Evolutionary conservation across 805 yeast genomes (phyloP).

Genomic region (Cyberlindnera galapagoensis): DNA sequence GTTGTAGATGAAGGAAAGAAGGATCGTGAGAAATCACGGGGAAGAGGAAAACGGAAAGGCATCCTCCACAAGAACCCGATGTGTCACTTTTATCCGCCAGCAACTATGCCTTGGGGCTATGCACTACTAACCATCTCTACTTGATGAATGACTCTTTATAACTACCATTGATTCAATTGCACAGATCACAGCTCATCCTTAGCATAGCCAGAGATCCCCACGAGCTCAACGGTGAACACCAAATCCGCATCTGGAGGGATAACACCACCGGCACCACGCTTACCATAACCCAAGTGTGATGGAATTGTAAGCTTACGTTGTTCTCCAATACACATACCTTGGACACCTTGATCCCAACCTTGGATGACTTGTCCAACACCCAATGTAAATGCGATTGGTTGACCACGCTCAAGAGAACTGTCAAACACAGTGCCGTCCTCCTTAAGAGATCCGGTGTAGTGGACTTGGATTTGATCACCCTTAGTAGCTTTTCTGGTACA

Average conservation of each 20-base stretch:
- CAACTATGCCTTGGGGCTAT: too few relatives aligned
- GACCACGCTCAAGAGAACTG: conserved; percentile 55
- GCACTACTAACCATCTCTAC: too few relatives aligned
- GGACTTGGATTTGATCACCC: conserved; percentile 71
- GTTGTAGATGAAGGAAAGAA: too few relatives aligned
- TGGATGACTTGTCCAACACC: conserved; percentile 76
- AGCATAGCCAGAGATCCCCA: conserved; percentile 39
- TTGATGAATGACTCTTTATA: too few relatives aligned
- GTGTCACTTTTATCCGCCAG: too few relatives aligned
- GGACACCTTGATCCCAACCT: conserved; percentile 90
- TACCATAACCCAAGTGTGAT: conserved; percentile 71
- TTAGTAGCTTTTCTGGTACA: conserved; percentile 52
- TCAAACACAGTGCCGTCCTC: conserved; percentile 68
- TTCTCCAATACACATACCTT: conserved; percentile 79
- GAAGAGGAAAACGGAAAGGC: too few relatives aligned
- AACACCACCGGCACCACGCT: conserved; percentile 65
- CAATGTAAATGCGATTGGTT: conserved; percentile 64
- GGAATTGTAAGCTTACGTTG: conserved; percentile 76
- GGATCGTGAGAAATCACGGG: too few relatives aligned
- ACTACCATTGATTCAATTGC: too few relatives aligned
- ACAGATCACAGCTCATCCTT: conserved; percentile 19
- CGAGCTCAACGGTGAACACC: conserved; percentile 59
- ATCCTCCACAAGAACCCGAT: too few relatives aligned
- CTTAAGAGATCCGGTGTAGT: conserved; percentile 66
- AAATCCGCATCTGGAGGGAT: conserved; percentile 77